Evolutionary conservation across 2,329 filamentous ascomycete species (phyloP).

Genomic region (Herpomyces periplanetae): DNA sequence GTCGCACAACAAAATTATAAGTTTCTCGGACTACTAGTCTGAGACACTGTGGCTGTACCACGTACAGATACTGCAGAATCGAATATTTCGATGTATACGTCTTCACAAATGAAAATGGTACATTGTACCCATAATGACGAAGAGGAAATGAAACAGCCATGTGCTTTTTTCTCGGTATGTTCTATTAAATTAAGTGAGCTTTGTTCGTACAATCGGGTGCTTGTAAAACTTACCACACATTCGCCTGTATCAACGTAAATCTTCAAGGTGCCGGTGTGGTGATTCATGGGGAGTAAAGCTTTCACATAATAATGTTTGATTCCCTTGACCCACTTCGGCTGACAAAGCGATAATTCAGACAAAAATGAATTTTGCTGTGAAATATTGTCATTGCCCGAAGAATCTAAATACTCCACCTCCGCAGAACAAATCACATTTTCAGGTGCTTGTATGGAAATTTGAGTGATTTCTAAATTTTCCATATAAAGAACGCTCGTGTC

Average conservation of each 20-base stretch:
- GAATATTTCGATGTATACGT: conserved; percentile 87
- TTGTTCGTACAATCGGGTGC: not conserved
- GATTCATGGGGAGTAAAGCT: conserved; percentile 56
- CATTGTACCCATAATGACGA: conserved; percentile 61
- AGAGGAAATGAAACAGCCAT: conserved; percentile 65
- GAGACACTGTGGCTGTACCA: conserved; percentile 73
- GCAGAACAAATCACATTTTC: conserved; percentile 64
- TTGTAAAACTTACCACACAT: conserved; percentile 20
- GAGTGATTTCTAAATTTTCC: conserved; percentile 70
- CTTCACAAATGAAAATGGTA: conserved; percentile 62
- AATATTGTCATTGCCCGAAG: conserved; percentile 44
- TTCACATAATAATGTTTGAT: conserved; percentile 77
- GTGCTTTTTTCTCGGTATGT: conserved; percentile 66
- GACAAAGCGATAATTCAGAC: conserved; percentile 48
- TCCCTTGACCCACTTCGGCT: conserved; percentile 61
- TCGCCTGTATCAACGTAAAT: conserved; percentile 77
- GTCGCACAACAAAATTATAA: conserved; percentile 78
- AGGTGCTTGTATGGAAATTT: conserved; percentile 54
- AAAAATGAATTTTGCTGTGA: conserved; percentile 70
- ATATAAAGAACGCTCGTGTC: conserved; percentile 54
- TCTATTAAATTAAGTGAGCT: conserved; percentile 61
- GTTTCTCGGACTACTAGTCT: conserved; percentile 74
- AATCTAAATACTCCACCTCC: conserved; percentile 53
- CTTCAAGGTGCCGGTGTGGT: conserved; percentile 53
- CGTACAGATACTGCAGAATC: conserved; percentile 84